phyloP scores from a whole-genome alignment of 202 grass and related monocot genomes.

The Schoenoplectus tabernaemontani region DNA sequence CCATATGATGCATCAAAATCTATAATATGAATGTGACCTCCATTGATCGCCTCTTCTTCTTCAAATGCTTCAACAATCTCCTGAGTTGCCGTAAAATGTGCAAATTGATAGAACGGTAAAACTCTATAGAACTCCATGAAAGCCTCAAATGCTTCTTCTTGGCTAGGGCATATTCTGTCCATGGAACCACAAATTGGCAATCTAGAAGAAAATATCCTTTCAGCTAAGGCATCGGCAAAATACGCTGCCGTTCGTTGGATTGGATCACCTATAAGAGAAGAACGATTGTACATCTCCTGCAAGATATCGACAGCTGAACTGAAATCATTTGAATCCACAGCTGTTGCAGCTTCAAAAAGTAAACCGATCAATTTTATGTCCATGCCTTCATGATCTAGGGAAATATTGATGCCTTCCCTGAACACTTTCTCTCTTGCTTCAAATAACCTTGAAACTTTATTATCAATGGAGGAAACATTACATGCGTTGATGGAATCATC shows the following conservation, averaged over 20 bases:
- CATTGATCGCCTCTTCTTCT: constrained; percentile 18
- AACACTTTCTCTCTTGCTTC: constrained; percentile 37
- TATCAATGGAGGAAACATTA: background rate
- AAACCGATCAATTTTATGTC: constrained; percentile 35
- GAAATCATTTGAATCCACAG: constrained; percentile 24
- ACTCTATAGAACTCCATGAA: constrained; percentile 69
- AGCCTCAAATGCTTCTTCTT: constrained; percentile 36
- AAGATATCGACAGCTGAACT: constrained; percentile 30
- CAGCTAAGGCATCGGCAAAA: constrained; percentile 53
- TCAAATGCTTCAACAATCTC: constrained; percentile 78
- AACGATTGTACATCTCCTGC: constrained; percentile 40
- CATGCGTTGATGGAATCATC: constrained; percentile 10
- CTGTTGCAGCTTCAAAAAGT: constrained; percentile 38
- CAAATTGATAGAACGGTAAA: constrained; percentile 61
- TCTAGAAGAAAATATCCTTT: constrained; percentile 18
- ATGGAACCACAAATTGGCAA: background rate
- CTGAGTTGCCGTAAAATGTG: constrained; percentile 94
- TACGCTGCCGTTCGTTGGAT: constrained; percentile 44
- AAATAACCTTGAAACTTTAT: constrained; percentile 29
- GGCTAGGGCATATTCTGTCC: background rate
- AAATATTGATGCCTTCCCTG: background rate
- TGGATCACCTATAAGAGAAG: constrained; percentile 40
- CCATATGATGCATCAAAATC: constrained; percentile 75
- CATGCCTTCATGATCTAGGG: background rate
- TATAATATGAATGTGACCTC: constrained; percentile 44